Base-by-base conservation (phyloP, 2,329 filamentous ascomycete species). In the Fusarium heterosporum region DNA sequence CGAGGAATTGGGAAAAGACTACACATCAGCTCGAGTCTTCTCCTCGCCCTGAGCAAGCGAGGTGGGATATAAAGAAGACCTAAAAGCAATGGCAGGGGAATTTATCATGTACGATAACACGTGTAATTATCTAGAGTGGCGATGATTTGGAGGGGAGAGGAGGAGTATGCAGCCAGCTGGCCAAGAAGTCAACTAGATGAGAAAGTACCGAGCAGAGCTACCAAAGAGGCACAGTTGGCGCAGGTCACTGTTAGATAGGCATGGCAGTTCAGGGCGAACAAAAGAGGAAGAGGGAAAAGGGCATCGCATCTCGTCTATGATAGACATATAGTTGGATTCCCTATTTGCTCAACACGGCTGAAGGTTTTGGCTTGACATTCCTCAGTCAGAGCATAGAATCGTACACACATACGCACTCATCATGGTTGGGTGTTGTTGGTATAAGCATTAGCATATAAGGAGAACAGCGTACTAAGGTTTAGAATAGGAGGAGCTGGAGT, bases 81-180 rank as follows among this genome's bases (percentile, higher is more conserved):
- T 39, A 32, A 68, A 50, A 47, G 28, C 36, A 69, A 52, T 49
- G 53, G 38, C 34, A 55, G 43, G 30, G 55, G 43, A 55, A 50
- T 52, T 43, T 39, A 55, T 52, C 53, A 61, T 73, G 69, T 73
- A 73, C 66, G 69, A 73, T 73, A 73, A 47, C 61, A 61, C 45
- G 51, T 63, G 60, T 63, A 63, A 69, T 72, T 73, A 73, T 72
- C 55, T 69, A 66, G 59, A 9, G 63, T 55, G 59, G 67, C 49
- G 51, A 65, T 54, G 40, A 39, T 48, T 29, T 46, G 42, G 45
- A 53, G 32, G 38, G 39, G 53, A 38, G 38, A 43, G 19, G 55
- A 55, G 47, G 14, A 61, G 52, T 61, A 61, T 66, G 57, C 53
- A 67, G 45, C 48, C 59, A 49, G 64, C 30, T 40, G 50, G 53